A percentile compares a stretch with the other conserved stretches of the same genome.
Conservation (phyloP, 2,329 filamentous ascomycete species). For the Cladosporium sp. region DNA sequence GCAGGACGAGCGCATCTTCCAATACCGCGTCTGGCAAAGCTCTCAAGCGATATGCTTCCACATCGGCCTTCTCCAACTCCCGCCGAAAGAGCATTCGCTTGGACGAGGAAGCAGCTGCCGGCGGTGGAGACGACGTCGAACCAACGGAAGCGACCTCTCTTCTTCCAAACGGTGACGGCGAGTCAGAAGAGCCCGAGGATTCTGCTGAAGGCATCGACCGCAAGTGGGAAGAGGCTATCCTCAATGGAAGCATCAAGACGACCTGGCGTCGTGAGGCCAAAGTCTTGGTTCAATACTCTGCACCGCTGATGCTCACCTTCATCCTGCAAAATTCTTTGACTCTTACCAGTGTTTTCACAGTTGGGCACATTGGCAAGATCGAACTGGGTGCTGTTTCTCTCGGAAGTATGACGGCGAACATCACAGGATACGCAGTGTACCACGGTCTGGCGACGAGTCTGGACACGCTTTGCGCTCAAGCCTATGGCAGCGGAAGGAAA, state of each 20-base stretch:
- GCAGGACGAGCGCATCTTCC: conserved; percentile 17
- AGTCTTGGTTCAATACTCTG: conserved; percentile 54
- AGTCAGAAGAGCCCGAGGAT: conserved; percentile 40
- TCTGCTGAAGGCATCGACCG: conserved; percentile 55
- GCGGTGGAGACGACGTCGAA: conserved; percentile 6
- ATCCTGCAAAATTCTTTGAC: conserved; percentile 44
- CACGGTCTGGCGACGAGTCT: conserved; percentile 75
- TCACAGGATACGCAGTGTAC: conserved; percentile 44
- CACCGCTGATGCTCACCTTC: conserved; percentile 42
- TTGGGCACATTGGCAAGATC: conserved; percentile 44
- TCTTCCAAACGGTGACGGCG: conserved; percentile 32
- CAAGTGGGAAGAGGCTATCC: conserved; percentile 81
- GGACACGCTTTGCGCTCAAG: conserved; percentile 89
- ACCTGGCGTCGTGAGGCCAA: conserved; percentile 88
- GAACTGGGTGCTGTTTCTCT: conserved; percentile 44
- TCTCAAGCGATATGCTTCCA: conserved; percentile 19
- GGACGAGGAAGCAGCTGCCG: conserved; percentile 20
- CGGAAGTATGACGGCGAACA: conserved; percentile 44
- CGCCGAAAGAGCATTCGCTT: conserved; percentile 9
- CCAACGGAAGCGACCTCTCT: conserved; percentile 45
- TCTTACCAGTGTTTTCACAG: conserved; percentile 43
- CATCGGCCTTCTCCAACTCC: conserved; percentile 11
- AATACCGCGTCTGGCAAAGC: conserved; percentile 13
- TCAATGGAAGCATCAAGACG: conserved; percentile 72
- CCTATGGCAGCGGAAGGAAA: conserved; percentile 85